phyloP scores from a whole-genome alignment of 306 rosid genomes.

The Albizia julibrissin region DNA sequence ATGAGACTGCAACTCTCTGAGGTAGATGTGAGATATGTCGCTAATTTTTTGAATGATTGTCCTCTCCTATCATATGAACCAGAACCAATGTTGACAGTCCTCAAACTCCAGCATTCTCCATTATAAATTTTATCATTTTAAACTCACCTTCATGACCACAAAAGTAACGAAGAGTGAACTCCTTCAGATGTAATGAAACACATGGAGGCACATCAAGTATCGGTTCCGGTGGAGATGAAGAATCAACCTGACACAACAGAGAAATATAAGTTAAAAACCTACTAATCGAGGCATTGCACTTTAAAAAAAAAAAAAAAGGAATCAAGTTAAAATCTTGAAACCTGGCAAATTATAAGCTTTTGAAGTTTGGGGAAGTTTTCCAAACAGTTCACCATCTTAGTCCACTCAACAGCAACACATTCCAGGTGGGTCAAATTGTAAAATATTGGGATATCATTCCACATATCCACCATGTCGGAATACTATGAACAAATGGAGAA shows the following conservation, averaged over 20 bases:
- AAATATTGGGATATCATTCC: background rate
- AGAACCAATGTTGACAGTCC: background rate
- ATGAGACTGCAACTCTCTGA: too few relatives aligned
- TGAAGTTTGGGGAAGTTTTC: background rate
- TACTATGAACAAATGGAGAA: too few relatives aligned
- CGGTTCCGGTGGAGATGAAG: background rate
- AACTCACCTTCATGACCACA: background rate
- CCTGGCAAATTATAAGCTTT: background rate
- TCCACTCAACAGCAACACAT: background rate
- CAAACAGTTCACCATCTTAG: background rate
- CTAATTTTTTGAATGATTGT: too few relatives aligned
- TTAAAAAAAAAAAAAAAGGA: too few relatives aligned
- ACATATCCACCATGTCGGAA: too few relatives aligned
- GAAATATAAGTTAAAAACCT: too few relatives aligned
- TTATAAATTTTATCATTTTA: background rate
- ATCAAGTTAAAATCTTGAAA: background rate
- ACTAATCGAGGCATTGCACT: too few relatives aligned
- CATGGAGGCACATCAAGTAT: background rate
- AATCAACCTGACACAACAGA: too few relatives aligned
- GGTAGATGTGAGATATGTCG: too few relatives aligned
- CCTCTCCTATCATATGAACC: too few relatives aligned
- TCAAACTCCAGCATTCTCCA: constrained; percentile 18
- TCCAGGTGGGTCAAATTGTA: background rate
- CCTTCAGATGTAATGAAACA: background rate
- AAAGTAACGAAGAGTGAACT: background rate